Evolutionary conservation across 495 filamentous ascomycete species (phyloP).

Genomic region (Penicillium arizonense): DNA sequence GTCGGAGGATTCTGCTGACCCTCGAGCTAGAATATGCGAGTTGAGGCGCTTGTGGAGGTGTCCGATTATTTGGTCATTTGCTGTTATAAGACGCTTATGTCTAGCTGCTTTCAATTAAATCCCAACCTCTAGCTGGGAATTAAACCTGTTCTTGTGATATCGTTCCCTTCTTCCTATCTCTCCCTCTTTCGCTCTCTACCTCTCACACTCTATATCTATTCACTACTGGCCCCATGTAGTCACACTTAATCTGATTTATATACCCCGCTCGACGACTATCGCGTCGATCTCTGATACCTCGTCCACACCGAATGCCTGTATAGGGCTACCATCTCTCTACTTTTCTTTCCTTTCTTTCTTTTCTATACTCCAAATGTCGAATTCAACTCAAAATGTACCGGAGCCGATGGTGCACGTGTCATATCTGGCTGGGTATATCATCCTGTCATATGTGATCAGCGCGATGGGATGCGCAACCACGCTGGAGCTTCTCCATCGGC

Average conservation of each 20-base stretch:
- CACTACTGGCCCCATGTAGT: background rate
- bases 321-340: background rate
- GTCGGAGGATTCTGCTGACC: background rate
- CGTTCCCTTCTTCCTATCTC: background rate
- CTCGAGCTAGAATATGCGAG: background rate
- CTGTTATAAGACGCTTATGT: slow-evolving; percentile 4
- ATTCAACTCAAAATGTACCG: background rate
- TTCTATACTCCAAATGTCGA: slow-evolving; percentile 22
- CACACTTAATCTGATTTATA: background rate
- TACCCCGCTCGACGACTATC: background rate
- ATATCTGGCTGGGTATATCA: slow-evolving; percentile 62
- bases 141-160: no score
- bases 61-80: no score
- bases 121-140: no score
- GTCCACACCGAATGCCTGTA: background rate
- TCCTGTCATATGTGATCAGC: slow-evolving; percentile 76
- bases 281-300: background rate
- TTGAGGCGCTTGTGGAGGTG: background rate
- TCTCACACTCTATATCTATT: background rate
- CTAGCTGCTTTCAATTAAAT: background rate
- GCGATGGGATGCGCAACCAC: slow-evolving; percentile 73
- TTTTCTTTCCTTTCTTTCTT: background rate
- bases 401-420: slow-evolving; percentile 20
- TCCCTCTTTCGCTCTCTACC: background rate
- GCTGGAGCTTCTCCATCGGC: slow-evolving; percentile 76